phyloP scores from a whole-genome alignment of 257 asterid genomes.

The Jasminum sambac region DNA sequence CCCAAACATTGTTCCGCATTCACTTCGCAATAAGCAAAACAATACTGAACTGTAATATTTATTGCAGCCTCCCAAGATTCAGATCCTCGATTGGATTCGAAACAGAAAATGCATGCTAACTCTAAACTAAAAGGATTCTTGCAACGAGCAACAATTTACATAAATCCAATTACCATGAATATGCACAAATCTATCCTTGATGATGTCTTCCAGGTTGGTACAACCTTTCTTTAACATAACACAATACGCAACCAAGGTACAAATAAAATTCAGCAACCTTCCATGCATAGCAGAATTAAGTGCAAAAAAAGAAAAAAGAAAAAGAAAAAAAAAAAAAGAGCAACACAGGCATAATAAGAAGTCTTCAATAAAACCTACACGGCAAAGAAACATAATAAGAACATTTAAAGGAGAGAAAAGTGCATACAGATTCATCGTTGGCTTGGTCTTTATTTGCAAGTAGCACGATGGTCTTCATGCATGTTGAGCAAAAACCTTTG shows the following conservation, averaged over 20 bases:
- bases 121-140: neutral
- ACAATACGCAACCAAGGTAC: neutral
- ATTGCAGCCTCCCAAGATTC: constrained; percentile 12
- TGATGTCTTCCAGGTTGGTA: constrained; percentile 4
- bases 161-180: constrained; percentile 2
- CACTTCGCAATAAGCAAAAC: neutral
- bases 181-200: neutral
- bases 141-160: neutral
- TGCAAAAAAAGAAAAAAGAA: neutral
- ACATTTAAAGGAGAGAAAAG: constrained; percentile 16
- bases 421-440: constrained; percentile 64
- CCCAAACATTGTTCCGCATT: constrained; percentile 6
- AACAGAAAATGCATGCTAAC: constrained; percentile 10
- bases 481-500: constrained; percentile 90
- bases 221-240: neutral
- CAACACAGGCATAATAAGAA: neutral
- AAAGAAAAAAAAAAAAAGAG: neutral
- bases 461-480: constrained; percentile 87
- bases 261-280: constrained; percentile 13
- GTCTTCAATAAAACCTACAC: neutral
- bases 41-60: constrained; percentile 2
- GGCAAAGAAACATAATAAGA: neutral
- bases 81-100: neutral
- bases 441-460: constrained; percentile 80
- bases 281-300: neutral